These are phyloP conservation scores for Elsinoe australis DNA, from an alignment of 2,329 filamentous ascomycete species.

Conservation along the genomic window DNA sequence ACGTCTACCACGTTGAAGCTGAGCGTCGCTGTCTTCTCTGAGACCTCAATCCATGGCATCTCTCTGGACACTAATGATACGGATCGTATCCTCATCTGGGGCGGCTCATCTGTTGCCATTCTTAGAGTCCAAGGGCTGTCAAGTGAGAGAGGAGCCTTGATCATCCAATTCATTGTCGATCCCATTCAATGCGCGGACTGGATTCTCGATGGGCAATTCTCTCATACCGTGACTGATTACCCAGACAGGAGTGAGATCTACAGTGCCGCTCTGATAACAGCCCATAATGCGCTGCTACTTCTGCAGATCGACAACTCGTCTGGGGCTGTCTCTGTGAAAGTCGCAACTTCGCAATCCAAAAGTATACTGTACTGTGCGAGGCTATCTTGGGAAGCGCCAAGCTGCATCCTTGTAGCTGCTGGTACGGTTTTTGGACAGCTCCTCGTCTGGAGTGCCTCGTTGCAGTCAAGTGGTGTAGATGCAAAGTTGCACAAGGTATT, in stretches of 20 bases:
- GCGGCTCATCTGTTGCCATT: constrained; percentile 48
- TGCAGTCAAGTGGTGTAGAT: constrained; percentile 21
- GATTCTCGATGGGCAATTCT: constrained; percentile 61
- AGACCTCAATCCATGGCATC: constrained; percentile 70
- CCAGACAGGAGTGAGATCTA: not conserved
- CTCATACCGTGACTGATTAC: too few species aligned
- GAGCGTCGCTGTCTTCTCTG: constrained; percentile 49
- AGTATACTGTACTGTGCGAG: constrained; percentile 85
- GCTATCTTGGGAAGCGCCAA: constrained; percentile 53
- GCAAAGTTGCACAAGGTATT: constrained; percentile 49
- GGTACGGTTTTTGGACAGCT: constrained; percentile 95
- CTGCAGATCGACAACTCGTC: constrained; percentile 22
- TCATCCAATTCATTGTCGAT: constrained; percentile 28
- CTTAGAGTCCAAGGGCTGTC: not conserved
- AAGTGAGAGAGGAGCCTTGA: not conserved
- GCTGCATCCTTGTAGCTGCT: constrained; percentile 65
- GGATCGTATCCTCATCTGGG: constrained; percentile 56
- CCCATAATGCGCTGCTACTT: constrained; percentile 70
- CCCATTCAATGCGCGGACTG: constrained; percentile 48
- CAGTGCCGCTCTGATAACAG: constrained; percentile 57
- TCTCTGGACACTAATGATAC: constrained; percentile 31
- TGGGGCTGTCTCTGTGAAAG: constrained; percentile 39
- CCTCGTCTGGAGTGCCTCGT: constrained; percentile 66
- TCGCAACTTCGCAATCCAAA: constrained; percentile 47
- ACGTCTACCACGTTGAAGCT: constrained; percentile 23